These are phyloP conservation scores for Trichoderma asperellum DNA, from an alignment of 2,329 filamentous ascomycete genomes.

Conservation along the genomic window DNA sequence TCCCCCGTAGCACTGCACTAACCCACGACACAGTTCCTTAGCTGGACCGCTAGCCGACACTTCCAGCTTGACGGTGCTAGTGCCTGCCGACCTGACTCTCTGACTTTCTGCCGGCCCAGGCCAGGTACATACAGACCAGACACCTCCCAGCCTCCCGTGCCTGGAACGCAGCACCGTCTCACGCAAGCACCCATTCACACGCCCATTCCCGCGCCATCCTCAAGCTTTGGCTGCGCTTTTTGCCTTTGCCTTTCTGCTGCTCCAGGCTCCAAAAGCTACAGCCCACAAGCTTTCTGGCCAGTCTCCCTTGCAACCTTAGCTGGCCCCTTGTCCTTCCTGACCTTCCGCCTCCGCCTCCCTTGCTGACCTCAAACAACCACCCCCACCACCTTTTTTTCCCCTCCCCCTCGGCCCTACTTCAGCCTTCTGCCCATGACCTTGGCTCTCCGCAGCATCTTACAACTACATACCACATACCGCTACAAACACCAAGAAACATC, in stretches of 20 bases:
- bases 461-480: slow-evolving; percentile 2
- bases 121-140: background rate
- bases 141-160: slow-evolving; percentile 5
- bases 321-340: slow-evolving; percentile 28
- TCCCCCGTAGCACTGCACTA: background rate
- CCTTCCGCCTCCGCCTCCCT: slow-evolving; percentile 34
- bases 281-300: slow-evolving; percentile 21
- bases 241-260: background rate
- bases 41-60: background rate
- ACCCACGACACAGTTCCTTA: background rate
- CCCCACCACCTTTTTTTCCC: slow-evolving; percentile 26
- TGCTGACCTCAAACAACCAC: slow-evolving; percentile 28
- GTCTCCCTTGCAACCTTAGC: slow-evolving; percentile 32
- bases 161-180: slow-evolving; percentile 15
- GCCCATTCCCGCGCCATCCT: slow-evolving; percentile 2
- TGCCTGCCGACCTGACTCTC: background rate
- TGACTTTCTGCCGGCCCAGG: background rate
- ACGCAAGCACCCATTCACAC: slow-evolving; percentile 5
- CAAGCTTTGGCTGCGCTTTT: background rate
- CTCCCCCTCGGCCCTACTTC: slow-evolving; percentile 28
- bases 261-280: slow-evolving; percentile 11
- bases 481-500: background rate
- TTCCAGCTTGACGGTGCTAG: background rate
- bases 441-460: slow-evolving; percentile 14
- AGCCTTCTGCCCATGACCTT: slow-evolving; percentile 25